Percentiles rank a stretch among this genome's conserved stretches.
Evolutionary conservation across 2,329 filamentous ascomycete species (phyloP).

Genomic region (Calonectria pteridis): DNA sequence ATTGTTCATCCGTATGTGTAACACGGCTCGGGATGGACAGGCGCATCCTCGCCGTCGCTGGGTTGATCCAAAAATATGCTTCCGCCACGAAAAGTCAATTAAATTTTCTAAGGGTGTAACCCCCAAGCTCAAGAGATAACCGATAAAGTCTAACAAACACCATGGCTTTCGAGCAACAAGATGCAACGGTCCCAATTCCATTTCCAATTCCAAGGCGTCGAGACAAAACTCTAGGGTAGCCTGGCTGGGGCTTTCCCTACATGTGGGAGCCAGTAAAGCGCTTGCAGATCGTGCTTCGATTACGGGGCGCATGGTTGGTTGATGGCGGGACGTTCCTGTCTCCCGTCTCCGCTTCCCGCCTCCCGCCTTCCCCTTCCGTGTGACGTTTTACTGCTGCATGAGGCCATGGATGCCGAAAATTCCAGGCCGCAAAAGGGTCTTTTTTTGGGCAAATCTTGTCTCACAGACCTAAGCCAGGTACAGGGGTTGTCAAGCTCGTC

Average conservation of each 20-base stretch:
- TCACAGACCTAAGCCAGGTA: slow-evolving; percentile 10
- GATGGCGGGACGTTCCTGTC: slow-evolving; percentile 13
- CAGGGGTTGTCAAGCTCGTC: slow-evolving; percentile 9
- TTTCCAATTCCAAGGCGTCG: not conserved
- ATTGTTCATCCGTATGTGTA: not conserved
- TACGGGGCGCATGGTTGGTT: slow-evolving; percentile 12
- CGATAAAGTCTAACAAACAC: not conserved
- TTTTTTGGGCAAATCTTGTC: slow-evolving; percentile 13
- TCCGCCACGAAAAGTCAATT: not conserved
- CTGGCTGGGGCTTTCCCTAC: not conserved
- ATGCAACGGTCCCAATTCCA: not conserved
- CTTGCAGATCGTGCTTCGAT: slow-evolving; percentile 13
- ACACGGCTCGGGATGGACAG: not conserved
- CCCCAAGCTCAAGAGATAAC: not conserved
- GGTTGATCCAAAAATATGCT: not conserved
- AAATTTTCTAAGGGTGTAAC: not conserved
- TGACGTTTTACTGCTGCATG: slow-evolving; percentile 8
- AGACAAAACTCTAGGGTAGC: not conserved
- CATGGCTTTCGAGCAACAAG: not conserved
- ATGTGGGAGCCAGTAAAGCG: slow-evolving; percentile 15
- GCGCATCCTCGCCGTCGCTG: not conserved
- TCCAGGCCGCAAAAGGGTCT: slow-evolving; percentile 17
- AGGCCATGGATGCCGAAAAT: slow-evolving; percentile 14
- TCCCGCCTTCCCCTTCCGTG: not conserved
- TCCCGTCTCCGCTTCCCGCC: slow-evolving; percentile 13